These are phyloP conservation scores for Globisporangium uncinulatum DNA, from an alignment of 352 stramenopile genomes.

Conservation along the genomic window DNA sequence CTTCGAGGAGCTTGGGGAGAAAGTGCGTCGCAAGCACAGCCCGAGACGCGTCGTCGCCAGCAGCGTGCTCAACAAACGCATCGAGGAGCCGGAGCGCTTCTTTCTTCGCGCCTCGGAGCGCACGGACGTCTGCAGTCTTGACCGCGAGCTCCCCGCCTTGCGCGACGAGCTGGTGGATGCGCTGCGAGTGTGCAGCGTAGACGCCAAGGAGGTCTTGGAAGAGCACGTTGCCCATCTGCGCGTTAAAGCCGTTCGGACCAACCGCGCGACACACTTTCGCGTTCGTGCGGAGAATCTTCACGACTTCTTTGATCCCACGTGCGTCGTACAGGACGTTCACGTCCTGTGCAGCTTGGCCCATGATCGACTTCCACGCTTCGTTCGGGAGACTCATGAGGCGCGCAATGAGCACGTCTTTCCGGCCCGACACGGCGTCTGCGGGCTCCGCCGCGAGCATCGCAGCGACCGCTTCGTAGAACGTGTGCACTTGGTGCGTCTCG, in stretches of 20 bases:
- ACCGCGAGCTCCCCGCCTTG: slow-evolving; percentile 92
- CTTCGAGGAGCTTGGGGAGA: slow-evolving; percentile 95
- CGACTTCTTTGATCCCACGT: slow-evolving; percentile 87
- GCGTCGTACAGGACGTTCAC: slow-evolving; percentile 78
- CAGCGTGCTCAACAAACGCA: slow-evolving; percentile 91
- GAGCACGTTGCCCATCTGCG: slow-evolving; percentile 94
- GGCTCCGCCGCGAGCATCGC: slow-evolving; percentile 80
- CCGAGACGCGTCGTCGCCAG: slow-evolving; percentile 58
- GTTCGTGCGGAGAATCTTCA: slow-evolving; percentile 99
- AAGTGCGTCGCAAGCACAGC: slow-evolving; percentile 92
- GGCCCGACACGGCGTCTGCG: slow-evolving; percentile 29
- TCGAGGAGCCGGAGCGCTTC: slow-evolving; percentile 95
- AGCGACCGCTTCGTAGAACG: slow-evolving; percentile 98
- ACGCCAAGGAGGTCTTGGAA: slow-evolving; percentile 99
- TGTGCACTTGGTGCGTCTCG: slow-evolving; percentile 98
- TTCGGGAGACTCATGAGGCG: slow-evolving; percentile 97
- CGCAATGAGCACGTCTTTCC: slow-evolving; percentile 89
- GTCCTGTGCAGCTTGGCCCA: slow-evolving; percentile 68
- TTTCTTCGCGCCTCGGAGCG: slow-evolving; percentile 96
- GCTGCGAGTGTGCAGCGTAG: slow-evolving; percentile 98
- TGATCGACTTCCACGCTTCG: slow-evolving; percentile 85
- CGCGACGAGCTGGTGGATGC: slow-evolving; percentile 89
- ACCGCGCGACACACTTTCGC: slow-evolving; percentile 94
- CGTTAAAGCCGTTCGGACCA: slow-evolving; percentile 93
- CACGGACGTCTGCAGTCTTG: slow-evolving; percentile 90